Percentiles rank a stretch among this genome's conserved stretches.
phyloP scores from a whole-genome alignment of 805 yeast genomes.

The Aciculoconidium aculeatum region DNA sequence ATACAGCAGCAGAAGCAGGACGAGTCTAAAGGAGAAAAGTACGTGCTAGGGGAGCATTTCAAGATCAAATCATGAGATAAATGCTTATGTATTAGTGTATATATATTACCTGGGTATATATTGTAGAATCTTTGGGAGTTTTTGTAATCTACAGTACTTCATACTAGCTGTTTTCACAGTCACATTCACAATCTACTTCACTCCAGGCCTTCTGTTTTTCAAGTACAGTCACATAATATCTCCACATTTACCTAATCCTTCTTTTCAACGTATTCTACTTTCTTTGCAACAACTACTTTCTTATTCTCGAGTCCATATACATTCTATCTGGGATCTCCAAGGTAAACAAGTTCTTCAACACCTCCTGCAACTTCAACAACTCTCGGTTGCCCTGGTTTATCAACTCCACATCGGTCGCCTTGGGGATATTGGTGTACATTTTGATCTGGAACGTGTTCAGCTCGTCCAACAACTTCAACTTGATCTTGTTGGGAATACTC shows the following conservation, averaged over 20 bases:
- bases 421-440: conserved; percentile 64
- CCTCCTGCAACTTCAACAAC: conserved; percentile 56
- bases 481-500: conserved; percentile 15
- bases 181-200: too few relatives aligned
- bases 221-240: too few relatives aligned
- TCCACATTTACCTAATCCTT: too few relatives aligned
- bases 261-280: too few relatives aligned
- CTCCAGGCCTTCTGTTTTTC: too few relatives aligned
- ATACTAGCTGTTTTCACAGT: too few relatives aligned
- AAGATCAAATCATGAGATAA: too few relatives aligned
- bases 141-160: too few relatives aligned
- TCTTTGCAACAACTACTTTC: conserved; percentile 4
- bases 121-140: too few relatives aligned
- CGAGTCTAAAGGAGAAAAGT: conserved; percentile 10
- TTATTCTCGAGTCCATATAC: conserved; percentile 72
- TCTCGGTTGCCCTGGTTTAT: conserved; percentile 61
- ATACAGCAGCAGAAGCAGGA: conserved; percentile 6
- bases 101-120: too few relatives aligned
- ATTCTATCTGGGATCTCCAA: conserved; percentile 73
- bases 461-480: conserved; percentile 39
- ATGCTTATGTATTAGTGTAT: too few relatives aligned
- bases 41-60: conserved; percentile 1
- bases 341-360: conserved; percentile 60
- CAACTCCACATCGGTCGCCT: conserved; percentile 68
- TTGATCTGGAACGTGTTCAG: conserved; percentile 57